Conservation (phyloP, 129 eudicot genomes). For the Chrysanthemum makinoi region DNA sequence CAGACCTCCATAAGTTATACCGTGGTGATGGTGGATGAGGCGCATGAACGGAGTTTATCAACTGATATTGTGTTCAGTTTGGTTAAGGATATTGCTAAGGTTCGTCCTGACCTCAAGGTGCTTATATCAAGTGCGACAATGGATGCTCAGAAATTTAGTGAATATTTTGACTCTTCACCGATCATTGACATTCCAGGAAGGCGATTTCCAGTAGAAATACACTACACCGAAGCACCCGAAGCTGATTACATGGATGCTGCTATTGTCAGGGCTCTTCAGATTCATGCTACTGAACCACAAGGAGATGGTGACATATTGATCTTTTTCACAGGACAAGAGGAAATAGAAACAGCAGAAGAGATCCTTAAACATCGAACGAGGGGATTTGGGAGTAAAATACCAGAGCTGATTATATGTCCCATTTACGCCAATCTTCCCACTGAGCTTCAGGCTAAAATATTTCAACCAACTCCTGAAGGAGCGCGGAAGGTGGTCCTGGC, state of each 20-base stretch:
- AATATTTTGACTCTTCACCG: slow-evolving; percentile 88
- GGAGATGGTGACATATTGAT: slow-evolving; percentile 88
- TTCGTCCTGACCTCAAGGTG: slow-evolving; percentile 80
- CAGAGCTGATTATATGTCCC: slow-evolving; percentile 88
- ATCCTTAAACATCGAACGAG: slow-evolving; percentile 77
- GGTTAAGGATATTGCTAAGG: slow-evolving; percentile 85
- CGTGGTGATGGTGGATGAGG: slow-evolving; percentile 95
- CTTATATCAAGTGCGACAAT: slow-evolving; percentile 95
- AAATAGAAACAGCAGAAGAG: slow-evolving; percentile 90
- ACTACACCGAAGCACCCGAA: slow-evolving; percentile 82
- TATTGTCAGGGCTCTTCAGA: slow-evolving; percentile 81
- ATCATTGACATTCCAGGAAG: slow-evolving; percentile 87
- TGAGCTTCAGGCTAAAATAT: slow-evolving; percentile 81
- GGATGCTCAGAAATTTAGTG: slow-evolving; percentile 88
- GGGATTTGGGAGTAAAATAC: slow-evolving; percentile 84
- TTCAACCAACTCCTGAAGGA: slow-evolving; percentile 88
- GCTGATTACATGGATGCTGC: slow-evolving; percentile 94
- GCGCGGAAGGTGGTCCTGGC: slow-evolving; percentile 94
- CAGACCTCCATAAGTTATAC: slow-evolving; percentile 71
- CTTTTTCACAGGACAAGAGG: slow-evolving; percentile 92
- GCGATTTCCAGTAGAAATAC: slow-evolving; percentile 84
- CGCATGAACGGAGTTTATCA: slow-evolving; percentile 85
- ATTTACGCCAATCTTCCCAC: slow-evolving; percentile 94
- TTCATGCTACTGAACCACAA: slow-evolving; percentile 73
- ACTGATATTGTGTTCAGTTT: slow-evolving; percentile 87